Evolutionary conservation across 2,329 filamentous ascomycete species (phyloP).

Genomic region (Microdochium bolleyi): DNA sequence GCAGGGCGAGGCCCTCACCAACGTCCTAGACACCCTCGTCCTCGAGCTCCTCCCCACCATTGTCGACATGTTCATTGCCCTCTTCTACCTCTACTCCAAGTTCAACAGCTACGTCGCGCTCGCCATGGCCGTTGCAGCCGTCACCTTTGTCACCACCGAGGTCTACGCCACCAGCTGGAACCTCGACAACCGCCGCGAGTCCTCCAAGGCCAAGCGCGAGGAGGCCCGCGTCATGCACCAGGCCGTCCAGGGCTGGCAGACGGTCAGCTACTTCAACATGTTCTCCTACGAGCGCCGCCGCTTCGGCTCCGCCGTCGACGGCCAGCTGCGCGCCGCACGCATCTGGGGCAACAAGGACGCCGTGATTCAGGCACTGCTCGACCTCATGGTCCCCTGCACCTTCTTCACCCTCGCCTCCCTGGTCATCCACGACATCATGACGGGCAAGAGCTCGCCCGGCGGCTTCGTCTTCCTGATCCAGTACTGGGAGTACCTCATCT

Average conservation of each 20-base stretch:
- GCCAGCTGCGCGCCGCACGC: conserved; percentile 10
- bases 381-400: conserved; percentile 37
- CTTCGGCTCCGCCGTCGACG: conserved; percentile 16
- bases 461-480: conserved; percentile 57
- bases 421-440: conserved; percentile 43
- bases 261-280: conserved; percentile 38
- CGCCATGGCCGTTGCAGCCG: conserved; percentile 18
- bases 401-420: conserved; percentile 22
- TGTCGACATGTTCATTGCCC: conserved; percentile 52
- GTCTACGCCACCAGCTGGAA: conserved; percentile 26
- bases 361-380: conserved; percentile 7
- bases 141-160: conserved; percentile 12
- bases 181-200: conserved; percentile 25
- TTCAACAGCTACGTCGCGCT: conserved; percentile 53
- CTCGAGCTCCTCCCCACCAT: conserved; percentile 55
- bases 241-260: conserved; percentile 51
- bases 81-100: conserved; percentile 50
- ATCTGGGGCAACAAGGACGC: conserved; percentile 5
- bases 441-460: conserved; percentile 41
- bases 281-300: conserved; percentile 18
- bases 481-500: conserved; percentile 49
- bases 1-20: conserved; percentile 52
- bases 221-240: conserved; percentile 48
- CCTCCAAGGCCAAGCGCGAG: conserved; percentile 31
- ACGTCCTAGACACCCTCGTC: conserved; percentile 49